Evolutionary conservation across 129 eudicot species (phyloP).

Genomic region (Ambrosia artemisiifolia): DNA sequence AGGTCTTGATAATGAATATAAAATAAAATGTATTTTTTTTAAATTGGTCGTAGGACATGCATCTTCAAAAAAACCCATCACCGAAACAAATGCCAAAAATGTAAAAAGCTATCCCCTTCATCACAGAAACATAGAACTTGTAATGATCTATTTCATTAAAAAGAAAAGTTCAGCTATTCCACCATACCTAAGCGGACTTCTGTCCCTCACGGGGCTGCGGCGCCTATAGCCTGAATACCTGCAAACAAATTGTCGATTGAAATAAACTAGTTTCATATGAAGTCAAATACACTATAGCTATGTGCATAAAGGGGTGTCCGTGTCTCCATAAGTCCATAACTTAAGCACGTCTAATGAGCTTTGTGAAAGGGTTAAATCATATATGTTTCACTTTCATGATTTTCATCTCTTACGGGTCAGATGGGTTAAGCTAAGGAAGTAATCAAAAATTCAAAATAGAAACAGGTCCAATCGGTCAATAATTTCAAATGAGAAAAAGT

Average conservation of each 20-base stretch:
- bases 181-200: conserved; percentile 80
- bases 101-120: too few relatives aligned
- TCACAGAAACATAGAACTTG: too few relatives aligned
- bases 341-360: too few relatives aligned
- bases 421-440: background rate
- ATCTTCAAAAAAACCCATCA: too few relatives aligned
- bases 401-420: too few relatives aligned
- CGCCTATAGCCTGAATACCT: conserved; percentile 83
- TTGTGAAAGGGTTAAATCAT: too few relatives aligned
- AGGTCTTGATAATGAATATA: background rate
- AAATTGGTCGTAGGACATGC: too few relatives aligned
- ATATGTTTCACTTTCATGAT: too few relatives aligned
- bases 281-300: background rate
- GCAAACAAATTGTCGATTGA: background rate
- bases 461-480: background rate
- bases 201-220: conserved; percentile 89
- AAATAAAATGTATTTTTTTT: background rate
- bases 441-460: background rate
- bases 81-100: too few relatives aligned
- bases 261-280: background rate
- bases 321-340: too few relatives aligned
- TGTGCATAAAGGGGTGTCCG: background rate
- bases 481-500: too few relatives aligned
- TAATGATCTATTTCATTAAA: too few relatives aligned
- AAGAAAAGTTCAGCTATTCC: background rate